These are phyloP conservation scores for Neophaeococcomyces mojaviensis DNA, from an alignment of 2,329 filamentous ascomycete genomes.

Conservation along the genomic window DNA sequence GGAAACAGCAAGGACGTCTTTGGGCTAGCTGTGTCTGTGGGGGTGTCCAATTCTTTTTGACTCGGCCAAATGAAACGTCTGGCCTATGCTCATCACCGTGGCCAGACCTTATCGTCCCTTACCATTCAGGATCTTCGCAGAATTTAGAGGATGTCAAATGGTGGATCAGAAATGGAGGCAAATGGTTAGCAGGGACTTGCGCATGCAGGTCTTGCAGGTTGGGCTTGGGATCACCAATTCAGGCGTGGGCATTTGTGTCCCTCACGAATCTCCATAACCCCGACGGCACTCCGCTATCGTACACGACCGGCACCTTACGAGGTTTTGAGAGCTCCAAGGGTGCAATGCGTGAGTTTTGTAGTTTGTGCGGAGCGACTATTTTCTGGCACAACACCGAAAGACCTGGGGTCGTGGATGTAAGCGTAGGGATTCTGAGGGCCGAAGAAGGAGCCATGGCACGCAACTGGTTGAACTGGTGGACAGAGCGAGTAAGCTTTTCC, in stretches of 20 bases:
- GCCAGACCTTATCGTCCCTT: constrained; percentile 48
- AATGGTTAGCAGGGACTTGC: constrained; percentile 56
- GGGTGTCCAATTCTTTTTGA: constrained; percentile 51
- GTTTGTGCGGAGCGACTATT: constrained; percentile 54
- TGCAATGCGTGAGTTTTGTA: constrained; percentile 56
- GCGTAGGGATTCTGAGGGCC: constrained; percentile 50
- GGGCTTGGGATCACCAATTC: constrained; percentile 54
- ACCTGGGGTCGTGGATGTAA: constrained; percentile 55
- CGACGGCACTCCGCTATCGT: constrained; percentile 22
- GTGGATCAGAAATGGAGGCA: constrained; percentile 48
- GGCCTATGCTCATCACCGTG: constrained; percentile 40
- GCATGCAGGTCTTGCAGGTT: constrained; percentile 57
- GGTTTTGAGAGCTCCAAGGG: constrained; percentile 48
- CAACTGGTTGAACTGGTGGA: constrained; percentile 57
- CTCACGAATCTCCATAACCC: constrained; percentile 44
- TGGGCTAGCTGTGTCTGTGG: constrained; percentile 30
- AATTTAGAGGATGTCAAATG: constrained; percentile 50
- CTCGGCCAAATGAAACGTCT: constrained; percentile 45
- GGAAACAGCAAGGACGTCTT: constrained; percentile 26
- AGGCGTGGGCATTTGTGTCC: constrained; percentile 60
- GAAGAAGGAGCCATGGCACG: constrained; percentile 48
- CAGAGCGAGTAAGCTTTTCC: constrained; percentile 49
- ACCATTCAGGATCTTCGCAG: constrained; percentile 29
- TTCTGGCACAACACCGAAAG: constrained; percentile 54
- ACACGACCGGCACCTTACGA: constrained; percentile 40